Base-by-base conservation (phyloP, 2,329 filamentous ascomycete genomes). In the Stemphylium vesicarium region DNA sequence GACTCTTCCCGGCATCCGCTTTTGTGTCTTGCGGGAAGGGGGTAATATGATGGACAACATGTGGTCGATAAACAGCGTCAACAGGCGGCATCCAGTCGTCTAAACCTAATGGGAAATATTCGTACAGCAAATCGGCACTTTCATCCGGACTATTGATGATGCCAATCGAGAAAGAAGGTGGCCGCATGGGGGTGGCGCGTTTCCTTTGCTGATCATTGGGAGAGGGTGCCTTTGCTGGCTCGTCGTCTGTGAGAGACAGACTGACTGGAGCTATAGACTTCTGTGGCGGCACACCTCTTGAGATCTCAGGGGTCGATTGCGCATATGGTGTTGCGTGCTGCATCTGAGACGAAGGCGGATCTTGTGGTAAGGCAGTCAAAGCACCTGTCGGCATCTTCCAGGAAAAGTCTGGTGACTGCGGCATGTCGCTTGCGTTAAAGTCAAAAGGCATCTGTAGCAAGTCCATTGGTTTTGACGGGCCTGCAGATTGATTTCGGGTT, bases 31-130 rank as follows among this genome's bases (percentile, higher is more conserved):
- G 71, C 1, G 78, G 79, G 31, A 82, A 60, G 53, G 80, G 81
- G 16, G 90, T 94, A 32, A 56, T 56, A 72, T 97, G 93, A 76
- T 98, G 94, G 3, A 97, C 93, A 13, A 96, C 91, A 73, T 97
- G 93, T 5, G 93, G 94, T 43, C 92, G 83, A 73, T 96, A 96
- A 13, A 96, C 88, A 4, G 92, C 92, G 75, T 96, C 92, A 3
- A 96, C 91, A 1, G 91, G 92, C 2, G 90, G 90, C 85, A 93
- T 92, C 90, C 90, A 97, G 70, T 97, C 93, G 73, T 97, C 92
- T 54, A 96, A 79, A 43, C 89, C 92, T 13, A 98, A 81, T 0
- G 93, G 93, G 62, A 98, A 97, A 72, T 98, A 97, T 77, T 98
- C 93, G 72, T 97, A 97, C 15, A 97, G 79, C 62, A 93, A 80